phyloP scores from a whole-genome alignment of 805 yeast species.

The Candida railenensis region DNA sequence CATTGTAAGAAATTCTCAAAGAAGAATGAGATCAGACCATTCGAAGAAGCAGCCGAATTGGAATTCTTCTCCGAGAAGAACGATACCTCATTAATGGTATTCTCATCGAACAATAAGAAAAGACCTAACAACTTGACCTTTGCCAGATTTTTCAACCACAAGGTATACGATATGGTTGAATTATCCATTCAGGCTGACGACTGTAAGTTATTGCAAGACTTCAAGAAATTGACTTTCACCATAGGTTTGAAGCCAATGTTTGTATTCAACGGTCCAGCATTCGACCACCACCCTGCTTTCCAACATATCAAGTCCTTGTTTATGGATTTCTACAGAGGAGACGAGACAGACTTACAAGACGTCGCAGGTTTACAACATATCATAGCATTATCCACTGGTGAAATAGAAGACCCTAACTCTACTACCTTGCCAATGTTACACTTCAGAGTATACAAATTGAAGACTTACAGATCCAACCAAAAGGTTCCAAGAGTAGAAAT shows the following conservation, averaged over 20 bases:
- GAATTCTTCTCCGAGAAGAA: constrained; percentile 96
- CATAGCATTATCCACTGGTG: constrained; percentile 74
- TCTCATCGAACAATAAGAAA: constrained; percentile 80
- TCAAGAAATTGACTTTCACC: constrained; percentile 75
- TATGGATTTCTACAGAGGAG: constrained; percentile 88
- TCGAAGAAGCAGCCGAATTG: constrained; percentile 80
- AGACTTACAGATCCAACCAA: constrained; percentile 79
- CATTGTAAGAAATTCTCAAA: constrained; percentile 80
- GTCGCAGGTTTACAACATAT: constrained; percentile 94
- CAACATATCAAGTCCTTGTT: constrained; percentile 85
- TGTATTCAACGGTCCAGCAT: constrained; percentile 86
- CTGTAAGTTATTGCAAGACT: constrained; percentile 69
- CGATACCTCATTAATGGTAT: constrained; percentile 81
- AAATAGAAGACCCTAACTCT: constrained; percentile 73
- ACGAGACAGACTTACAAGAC: constrained; percentile 77
- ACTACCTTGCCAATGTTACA: constrained; percentile 74
- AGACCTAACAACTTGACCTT: constrained; percentile 90
- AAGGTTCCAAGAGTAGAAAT: constrained; percentile 92
- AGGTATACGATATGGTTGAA: constrained; percentile 93
- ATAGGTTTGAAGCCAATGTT: constrained; percentile 94
- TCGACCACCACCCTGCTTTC: constrained; percentile 85
- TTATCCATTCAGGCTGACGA: constrained; percentile 63
- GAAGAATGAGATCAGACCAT: constrained; percentile 88
- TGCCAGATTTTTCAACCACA: constrained; percentile 84
- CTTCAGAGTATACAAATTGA: constrained; percentile 88